Base-by-base conservation (phyloP, 495 filamentous ascomycete genomes). In the Pyrenopolyporus hunteri region DNA sequence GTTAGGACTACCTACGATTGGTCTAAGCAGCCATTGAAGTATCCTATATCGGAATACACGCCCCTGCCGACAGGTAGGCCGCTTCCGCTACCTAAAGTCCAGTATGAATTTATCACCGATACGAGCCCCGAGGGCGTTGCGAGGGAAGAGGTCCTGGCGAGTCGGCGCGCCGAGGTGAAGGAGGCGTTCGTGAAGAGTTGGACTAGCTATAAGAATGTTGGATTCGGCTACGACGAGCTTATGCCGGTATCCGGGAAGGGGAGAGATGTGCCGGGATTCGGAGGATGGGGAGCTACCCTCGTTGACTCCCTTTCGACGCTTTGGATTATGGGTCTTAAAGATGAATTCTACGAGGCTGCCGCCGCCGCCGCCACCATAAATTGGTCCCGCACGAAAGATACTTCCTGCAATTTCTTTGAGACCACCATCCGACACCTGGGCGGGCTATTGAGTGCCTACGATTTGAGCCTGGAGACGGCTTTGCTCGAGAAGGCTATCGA, bases 301-400 rank as follows among this genome's bases (percentile, higher is more conserved):
- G 90, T 98, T 3, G 94, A 98, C 78, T 78, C 88, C 11, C 77
- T 98, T 49, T 93, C 97, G 72, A 93, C 92, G 0, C 77, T 98
- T 8, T 98, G 92, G 92, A 94, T 98, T 57, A 95, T 97, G 93
- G 91, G 82, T 9, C 66, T 97, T 73, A 86, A 87, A 74, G 81
- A 90, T n/a, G 91, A 97, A 32, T 98, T 98, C 70, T 81, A 90
- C 40, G 86, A 91, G 42, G 94, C 92, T n/a, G 85, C 91, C 22
- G 83, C 89, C 26, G 82, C 80, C n/a, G 83, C 92, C 8, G 80
- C 81, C 35, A 81, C 85, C 48, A 96, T 97, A 60, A 88, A 93
- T 74, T 98, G 97, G 68, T 90, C 87, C 0, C 88, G 83, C 3
- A 88, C 83, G 14, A 81, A 77, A 1, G 60, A 66, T n/a, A 57